Evolutionary conservation across 139 green algal species (phyloP).

Genomic region (Chlamydomonas incerta): DNA sequence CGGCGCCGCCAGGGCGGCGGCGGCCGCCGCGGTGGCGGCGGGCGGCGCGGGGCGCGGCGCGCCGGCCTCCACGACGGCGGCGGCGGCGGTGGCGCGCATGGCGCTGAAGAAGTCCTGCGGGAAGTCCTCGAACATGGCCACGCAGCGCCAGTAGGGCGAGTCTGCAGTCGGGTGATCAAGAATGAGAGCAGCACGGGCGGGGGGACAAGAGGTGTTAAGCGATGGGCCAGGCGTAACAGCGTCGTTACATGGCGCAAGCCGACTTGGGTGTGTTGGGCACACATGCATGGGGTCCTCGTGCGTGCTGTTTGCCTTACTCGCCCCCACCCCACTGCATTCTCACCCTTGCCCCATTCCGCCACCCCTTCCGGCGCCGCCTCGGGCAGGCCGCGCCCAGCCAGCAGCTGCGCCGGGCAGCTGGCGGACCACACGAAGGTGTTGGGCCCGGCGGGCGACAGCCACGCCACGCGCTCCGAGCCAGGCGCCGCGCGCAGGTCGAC

Average conservation of each 20-base stretch:
- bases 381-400: not conserved
- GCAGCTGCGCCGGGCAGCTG: constrained; percentile 3
- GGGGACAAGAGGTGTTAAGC: no score
- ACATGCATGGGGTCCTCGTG: no score
- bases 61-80: not conserved
- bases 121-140: constrained; percentile 47
- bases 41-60: not conserved
- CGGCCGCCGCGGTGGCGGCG: not conserved
- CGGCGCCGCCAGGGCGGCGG: constrained; percentile 17
- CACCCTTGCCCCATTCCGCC: not conserved
- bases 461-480: constrained; percentile 7
- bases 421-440: constrained; percentile 39
- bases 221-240: no score
- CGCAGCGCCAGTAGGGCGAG: constrained; percentile 34
- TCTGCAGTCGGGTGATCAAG: not conserved
- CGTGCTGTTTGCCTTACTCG: no score
- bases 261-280: no score
- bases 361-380: not conserved
- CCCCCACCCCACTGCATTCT: no score
- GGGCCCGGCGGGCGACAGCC: constrained; percentile 4
- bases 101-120: constrained; percentile 24
- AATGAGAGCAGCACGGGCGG: no score
- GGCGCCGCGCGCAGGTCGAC: constrained; percentile 10
- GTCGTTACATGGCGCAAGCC: no score
- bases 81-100: constrained; percentile 8